Conservation (phyloP, 176 grass and related monocot species). For the Poa annua region DNA sequence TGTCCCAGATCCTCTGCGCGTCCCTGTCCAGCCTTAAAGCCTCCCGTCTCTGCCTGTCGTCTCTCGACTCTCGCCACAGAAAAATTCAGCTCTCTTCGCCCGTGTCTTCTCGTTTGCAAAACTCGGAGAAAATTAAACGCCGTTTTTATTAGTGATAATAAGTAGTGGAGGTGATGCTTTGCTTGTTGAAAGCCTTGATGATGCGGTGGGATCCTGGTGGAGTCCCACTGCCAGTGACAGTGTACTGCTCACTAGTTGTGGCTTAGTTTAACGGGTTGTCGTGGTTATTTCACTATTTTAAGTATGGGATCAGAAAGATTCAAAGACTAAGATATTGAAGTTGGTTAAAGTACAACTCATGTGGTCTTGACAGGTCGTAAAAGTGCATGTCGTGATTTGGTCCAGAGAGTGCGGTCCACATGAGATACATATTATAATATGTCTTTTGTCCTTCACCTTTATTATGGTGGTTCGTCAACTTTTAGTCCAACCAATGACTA, state of each 20-base stretch:
- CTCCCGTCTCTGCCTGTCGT: neutral
- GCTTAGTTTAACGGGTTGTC: neutral
- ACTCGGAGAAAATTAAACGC: too few relatives aligned
- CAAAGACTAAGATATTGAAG: neutral
- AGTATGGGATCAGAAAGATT: neutral
- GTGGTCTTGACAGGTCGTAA: neutral
- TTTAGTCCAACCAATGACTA: neutral
- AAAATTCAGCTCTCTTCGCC: too few relatives aligned
- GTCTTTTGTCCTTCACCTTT: neutral
- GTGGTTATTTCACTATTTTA: neutral
- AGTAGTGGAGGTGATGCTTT: too few relatives aligned
- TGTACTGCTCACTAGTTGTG: neutral
- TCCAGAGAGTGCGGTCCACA: fast-evolving
- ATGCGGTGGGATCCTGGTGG: fast-evolving
- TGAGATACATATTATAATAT: neutral
- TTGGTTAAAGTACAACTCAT: neutral
- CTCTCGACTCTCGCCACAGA: neutral
- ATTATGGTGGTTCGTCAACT: neutral
- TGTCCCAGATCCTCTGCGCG: constrained; percentile 55
- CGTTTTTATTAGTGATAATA: too few relatives aligned
- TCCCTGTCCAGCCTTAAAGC: constrained; percentile 1
- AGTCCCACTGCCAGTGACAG: neutral
- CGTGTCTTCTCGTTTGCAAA: too few relatives aligned
- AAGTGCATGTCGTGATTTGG: neutral
- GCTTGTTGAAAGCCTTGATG: neutral